Percentiles rank a stretch among this genome's conserved stretches.
Evolutionary conservation across 2,329 filamentous ascomycete genomes (phyloP).

Genomic region (Colletotrichum nymphaeae): DNA sequence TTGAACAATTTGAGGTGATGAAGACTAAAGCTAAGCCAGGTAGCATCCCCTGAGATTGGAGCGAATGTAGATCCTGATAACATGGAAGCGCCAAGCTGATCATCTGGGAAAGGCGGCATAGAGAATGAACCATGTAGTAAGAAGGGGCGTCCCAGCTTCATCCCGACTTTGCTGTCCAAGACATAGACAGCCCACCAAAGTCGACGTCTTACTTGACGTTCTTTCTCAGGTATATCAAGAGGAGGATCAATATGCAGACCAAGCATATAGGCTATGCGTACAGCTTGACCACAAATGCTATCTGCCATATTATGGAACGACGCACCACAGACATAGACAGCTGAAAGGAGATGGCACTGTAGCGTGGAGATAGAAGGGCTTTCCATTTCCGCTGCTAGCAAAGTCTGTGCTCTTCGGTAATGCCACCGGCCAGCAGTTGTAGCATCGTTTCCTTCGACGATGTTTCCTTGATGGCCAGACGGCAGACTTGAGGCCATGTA

Average conservation of each 20-base stretch:
- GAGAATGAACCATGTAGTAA: background rate
- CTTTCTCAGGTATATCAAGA: constrained; percentile 41
- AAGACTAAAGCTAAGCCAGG: constrained; percentile 5
- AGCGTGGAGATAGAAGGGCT: constrained; percentile 58
- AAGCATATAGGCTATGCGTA: constrained; percentile 58
- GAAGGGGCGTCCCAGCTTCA: constrained; percentile 61
- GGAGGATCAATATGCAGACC: constrained; percentile 61
- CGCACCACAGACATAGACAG: constrained; percentile 58
- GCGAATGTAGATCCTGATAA: constrained; percentile 6
- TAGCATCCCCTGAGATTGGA: background rate
- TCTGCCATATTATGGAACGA: constrained; percentile 62
- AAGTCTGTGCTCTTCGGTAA: constrained; percentile 57
- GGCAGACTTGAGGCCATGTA: constrained; percentile 47
- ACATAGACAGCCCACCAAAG: constrained; percentile 65
- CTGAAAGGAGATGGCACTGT: constrained; percentile 58
- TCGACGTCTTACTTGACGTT: constrained; percentile 58
- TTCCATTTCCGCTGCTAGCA: constrained; percentile 57
- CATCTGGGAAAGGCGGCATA: constrained; percentile 1
- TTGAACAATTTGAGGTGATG: background rate
- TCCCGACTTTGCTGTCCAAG: constrained; percentile 58
- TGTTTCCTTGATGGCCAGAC: constrained; percentile 28
- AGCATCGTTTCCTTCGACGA: constrained; percentile 44
- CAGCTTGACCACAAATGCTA: constrained; percentile 50
- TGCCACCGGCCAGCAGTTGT: constrained; percentile 57
- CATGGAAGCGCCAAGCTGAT: background rate